Conservation (phyloP, 768 basidiomycete genomes). For the Boletus rubroflammeus region DNA sequence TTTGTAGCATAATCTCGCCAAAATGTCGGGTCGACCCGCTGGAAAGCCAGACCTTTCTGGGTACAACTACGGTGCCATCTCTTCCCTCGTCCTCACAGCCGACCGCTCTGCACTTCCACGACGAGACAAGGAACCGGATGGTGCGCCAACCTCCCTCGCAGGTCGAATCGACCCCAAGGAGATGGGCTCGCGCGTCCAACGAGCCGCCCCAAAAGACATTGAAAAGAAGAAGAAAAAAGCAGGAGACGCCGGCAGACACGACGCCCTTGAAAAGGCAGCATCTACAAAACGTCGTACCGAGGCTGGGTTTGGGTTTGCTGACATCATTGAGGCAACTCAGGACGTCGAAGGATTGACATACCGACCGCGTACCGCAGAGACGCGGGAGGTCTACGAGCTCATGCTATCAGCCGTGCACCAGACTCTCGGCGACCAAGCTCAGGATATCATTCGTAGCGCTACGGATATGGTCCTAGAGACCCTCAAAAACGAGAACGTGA, state of each 20-base stretch:
- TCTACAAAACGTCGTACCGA: constrained; percentile 57
- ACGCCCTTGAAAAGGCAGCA: constrained; percentile 55
- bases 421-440: constrained; percentile 88
- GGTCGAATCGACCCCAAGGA: constrained; percentile 86
- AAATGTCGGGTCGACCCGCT: constrained; percentile 39
- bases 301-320: constrained; percentile 71
- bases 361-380: constrained; percentile 90
- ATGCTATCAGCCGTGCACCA: constrained; percentile 81
- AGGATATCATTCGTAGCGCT: constrained; percentile 92
- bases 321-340: constrained; percentile 92
- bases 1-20: constrained; percentile 4
- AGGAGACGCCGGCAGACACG: constrained; percentile 45
- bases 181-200: constrained; percentile 89
- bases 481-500: constrained; percentile 83
- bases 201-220: constrained; percentile 80
- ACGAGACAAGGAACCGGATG: constrained; percentile 94
- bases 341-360: constrained; percentile 92
- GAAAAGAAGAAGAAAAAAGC: constrained; percentile 94
- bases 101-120: constrained; percentile 77
- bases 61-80: constrained; percentile 96
- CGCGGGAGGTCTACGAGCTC: constrained; percentile 90
- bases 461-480: constrained; percentile 89
- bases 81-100: constrained; percentile 91
- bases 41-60: constrained; percentile 78
- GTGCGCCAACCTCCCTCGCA: constrained; percentile 87